Base-by-base conservation (phyloP, 805 yeast genomes). In the Saccharomycopsis amapae region DNA sequence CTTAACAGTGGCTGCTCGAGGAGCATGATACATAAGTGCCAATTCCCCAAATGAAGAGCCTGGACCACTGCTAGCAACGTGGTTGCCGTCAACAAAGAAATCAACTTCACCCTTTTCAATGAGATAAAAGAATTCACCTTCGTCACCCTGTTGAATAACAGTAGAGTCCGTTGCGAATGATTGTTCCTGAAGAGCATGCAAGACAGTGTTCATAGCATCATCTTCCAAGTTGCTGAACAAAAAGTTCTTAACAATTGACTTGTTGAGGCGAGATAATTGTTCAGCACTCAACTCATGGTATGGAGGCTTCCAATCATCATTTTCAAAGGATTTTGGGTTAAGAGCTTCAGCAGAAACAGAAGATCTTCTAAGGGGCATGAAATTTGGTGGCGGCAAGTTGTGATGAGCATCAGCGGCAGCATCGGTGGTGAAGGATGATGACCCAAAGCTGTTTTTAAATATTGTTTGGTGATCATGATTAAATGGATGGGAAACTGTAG, bases 21-120 rank as follows among this genome's bases (percentile, higher is more conserved):
- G 97, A 17, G 96, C 80, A 63, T 93, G 90, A 69, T 93, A 90
- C 96, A 93, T 88, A 57, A 93, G 73, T 2, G 98, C 98, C 58
- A 93, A 74, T 65, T 93, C 98, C 60, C 98, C 98, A 65, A 93
- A 93, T 38, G 90, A 81, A 3, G 95, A 78, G 5, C 97, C 97
- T 33, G 86, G 79, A 7, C 85, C 82, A n/a, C 85, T 74, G 1
- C 83, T 69, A 59, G 76, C 81, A 32, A 88, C 90, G 57, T 78
- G 75, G 37, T 73, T 61, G 19, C 62, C 65, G 61, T 86, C 77
- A 26, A 84, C 89, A 55, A 72, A 74, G 58, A 79, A 89, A 52
- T 86, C 90, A 46, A 93, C 96, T 1, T 72, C 65, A 46, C 98
- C 98, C 5, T 69, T 63, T 64, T 89, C 97, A 46, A 89, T 76